phyloP scores from a whole-genome alignment of 2,329 filamentous ascomycete genomes.

The Colletotrichum echinochloae region DNA sequence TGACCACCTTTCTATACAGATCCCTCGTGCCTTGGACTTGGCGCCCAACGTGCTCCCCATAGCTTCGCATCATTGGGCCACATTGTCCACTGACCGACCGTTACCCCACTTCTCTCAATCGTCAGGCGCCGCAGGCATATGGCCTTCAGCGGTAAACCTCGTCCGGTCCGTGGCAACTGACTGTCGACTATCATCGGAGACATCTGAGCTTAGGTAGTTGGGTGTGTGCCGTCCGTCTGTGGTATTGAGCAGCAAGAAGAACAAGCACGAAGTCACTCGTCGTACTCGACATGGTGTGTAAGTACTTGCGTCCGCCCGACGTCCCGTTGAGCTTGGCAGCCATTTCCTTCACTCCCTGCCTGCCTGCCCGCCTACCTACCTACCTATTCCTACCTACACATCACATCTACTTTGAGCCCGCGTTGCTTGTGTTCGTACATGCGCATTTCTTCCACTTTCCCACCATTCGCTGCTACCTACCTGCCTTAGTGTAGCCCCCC shows the following conservation, averaged over 20 bases:
- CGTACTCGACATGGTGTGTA: constrained; percentile 38
- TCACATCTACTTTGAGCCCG: constrained; percentile 4
- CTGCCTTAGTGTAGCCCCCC: constrained; percentile 15
- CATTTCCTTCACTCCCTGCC: not conserved
- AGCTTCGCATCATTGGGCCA: constrained; percentile 27
- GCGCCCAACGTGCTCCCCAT: constrained; percentile 28
- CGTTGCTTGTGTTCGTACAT: constrained; percentile 1
- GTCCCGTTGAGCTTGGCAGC: not conserved
- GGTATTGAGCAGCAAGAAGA: not conserved
- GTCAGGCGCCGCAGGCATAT: constrained; percentile 35
- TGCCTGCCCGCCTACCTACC: not conserved
- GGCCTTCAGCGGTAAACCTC: constrained; percentile 21
- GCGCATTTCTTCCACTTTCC: constrained; percentile 21
- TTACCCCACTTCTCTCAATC: constrained; percentile 29
- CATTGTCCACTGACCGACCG: constrained; percentile 29
- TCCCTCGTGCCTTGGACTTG: constrained; percentile 37
- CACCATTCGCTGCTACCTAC: constrained; percentile 8
- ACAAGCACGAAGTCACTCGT: not conserved
- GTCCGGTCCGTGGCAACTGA: constrained; percentile 26
- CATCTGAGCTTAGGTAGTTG: not conserved
- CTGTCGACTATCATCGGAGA: constrained; percentile 6
- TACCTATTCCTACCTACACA: not conserved
- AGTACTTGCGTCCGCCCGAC: constrained; percentile 18
- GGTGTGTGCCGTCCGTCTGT: not conserved
- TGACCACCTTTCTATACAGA: constrained; percentile 35